Base-by-base conservation (phyloP, 306 rosid genomes). In the Prunus salicina region DNA sequence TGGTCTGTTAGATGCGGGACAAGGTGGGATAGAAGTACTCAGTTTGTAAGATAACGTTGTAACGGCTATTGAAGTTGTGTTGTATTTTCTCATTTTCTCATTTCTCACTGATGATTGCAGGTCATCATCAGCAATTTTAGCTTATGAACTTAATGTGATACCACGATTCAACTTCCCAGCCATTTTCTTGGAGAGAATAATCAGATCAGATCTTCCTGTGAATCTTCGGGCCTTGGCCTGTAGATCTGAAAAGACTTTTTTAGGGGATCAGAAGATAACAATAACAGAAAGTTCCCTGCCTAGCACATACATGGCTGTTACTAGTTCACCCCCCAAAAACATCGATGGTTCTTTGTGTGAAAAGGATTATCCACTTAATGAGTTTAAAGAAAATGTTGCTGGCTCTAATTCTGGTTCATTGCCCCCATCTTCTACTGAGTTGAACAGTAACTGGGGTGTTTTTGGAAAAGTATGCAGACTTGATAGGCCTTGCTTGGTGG, bases 101-200 rank as follows among this genome's bases (percentile, higher is more conserved):
- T 12, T 47, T 47, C 34, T 68, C 47, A 43, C 28, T 79, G 56
- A 69, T 51, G 62, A 41, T 79, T 78, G 82, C 76, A 95, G 98
- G 74, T 89, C 93, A 12, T 90, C 96, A 27, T 78, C 97, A 32
- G 85, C 97, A 34, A 85, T 72, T 53, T 78, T 95, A 83, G 88
- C 91, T 10, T 92, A 92, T 67, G 98, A 95, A 85, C 92, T 95
- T 71, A 92, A 87, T 77, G 97, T 95, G 83, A 87, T 95, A 73
- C 98, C 98, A 49, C 89, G 97, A 80, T 87, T 95, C 87, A 95
- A 92, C 79, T 88, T 95, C 78, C 98, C 97, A 27, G 96, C 97
- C 61, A 95, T 95, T 85, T 88, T 95, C 82, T 83, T 90, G 75
- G 97, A 95, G 86, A 88, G 93, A 86, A 95, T 95, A 73, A 88